Evolutionary conservation across 805 yeast genomes (phyloP), one percentile per base, ranked within the genome.

Genomic region (Clavispora santaluciae): DNA sequence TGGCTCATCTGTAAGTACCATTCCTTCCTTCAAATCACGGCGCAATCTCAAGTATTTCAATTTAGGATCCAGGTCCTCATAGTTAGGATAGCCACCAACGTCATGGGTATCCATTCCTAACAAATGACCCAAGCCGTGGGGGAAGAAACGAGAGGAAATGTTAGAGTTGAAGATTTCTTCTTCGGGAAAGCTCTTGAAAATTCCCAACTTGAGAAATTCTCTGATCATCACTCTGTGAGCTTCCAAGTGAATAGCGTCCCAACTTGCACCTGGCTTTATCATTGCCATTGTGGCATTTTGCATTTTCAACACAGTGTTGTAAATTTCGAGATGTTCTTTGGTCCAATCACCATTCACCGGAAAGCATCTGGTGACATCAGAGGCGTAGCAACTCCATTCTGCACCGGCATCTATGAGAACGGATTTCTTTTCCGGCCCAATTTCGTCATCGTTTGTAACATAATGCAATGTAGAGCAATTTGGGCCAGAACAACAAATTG

Each of bases 51-150:
- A 74, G 58, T 86, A 88, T 43, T 75, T 68, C 53, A 88, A 74
- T 63, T 83, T 72, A 21, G 86, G 85, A 59, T 93, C 81, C 7
- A 85, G 75, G 59, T 91, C 99, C 3, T 81, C 77, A 59, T 90
- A 90, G 61, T 91, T 81, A 12, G 98, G 80, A 47, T 73, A 57
- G 1, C 99, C 98, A 31, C 87, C 98, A 35, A 88, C 95, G 63
- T 91, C 99, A 61, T 93, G 99, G 3, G 96, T 89, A 58, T 91
- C 96, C 83, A 91, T 73, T 18, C 99, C 99, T 30, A 91, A 65
- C 56, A 88, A 70, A 58, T 91, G 99, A 11, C 99, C 99, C 42
- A 93, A 68, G 0, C 99, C 99, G 57, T 93, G 99, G 2, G 99
- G 99, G 62, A 81, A 87, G 64, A 91, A 91, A 17, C 84, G 77